Evolutionary conservation across 148 eudicot species (phyloP).

Genomic region (Spergularia marina): DNA sequence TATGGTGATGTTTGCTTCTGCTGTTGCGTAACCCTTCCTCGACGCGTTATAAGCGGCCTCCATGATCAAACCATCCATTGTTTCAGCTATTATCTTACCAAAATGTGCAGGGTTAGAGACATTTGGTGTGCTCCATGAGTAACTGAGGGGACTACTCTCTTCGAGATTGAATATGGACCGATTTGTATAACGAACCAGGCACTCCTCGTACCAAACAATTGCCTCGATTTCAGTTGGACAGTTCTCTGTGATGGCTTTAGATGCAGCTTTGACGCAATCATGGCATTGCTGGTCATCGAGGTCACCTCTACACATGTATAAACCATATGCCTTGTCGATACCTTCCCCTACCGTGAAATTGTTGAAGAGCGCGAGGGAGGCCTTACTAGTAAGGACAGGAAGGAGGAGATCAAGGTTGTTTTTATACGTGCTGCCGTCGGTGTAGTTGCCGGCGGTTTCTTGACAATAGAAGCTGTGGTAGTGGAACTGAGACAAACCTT

Average conservation of each 20-base stretch:
- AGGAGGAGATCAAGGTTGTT: slow-evolving; percentile 13
- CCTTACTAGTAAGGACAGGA: neutral
- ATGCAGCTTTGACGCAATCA: slow-evolving; percentile 13
- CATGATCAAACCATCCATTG: neutral
- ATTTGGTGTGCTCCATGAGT: neutral
- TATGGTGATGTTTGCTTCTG: neutral
- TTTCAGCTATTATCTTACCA: neutral
- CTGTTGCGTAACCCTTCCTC: neutral
- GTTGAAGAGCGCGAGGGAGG: slow-evolving; percentile 4
- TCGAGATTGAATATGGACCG: slow-evolving; percentile 3
- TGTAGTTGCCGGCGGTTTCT: slow-evolving; percentile 7
- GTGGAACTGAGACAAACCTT: slow-evolving; percentile 11
- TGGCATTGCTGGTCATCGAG: slow-evolving; percentile 7
- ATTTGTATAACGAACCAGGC: slow-evolving; percentile 22
- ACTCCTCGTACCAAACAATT: slow-evolving; percentile 17
- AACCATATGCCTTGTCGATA: slow-evolving; percentile 6
- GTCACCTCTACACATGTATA: slow-evolving; percentile 27
- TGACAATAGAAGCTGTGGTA: neutral
- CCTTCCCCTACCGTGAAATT: slow-evolving; percentile 1
- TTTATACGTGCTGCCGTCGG: neutral
- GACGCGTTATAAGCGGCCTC: neutral
- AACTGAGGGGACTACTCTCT: neutral
- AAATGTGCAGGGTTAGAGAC: slow-evolving; percentile 5
- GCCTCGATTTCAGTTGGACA: slow-evolving; percentile 23
- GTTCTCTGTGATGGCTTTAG: neutral